These are phyloP conservation scores for Gymnopilus junonius DNA, from an alignment of 768 basidiomycete genomes.

Conservation along the genomic window DNA sequence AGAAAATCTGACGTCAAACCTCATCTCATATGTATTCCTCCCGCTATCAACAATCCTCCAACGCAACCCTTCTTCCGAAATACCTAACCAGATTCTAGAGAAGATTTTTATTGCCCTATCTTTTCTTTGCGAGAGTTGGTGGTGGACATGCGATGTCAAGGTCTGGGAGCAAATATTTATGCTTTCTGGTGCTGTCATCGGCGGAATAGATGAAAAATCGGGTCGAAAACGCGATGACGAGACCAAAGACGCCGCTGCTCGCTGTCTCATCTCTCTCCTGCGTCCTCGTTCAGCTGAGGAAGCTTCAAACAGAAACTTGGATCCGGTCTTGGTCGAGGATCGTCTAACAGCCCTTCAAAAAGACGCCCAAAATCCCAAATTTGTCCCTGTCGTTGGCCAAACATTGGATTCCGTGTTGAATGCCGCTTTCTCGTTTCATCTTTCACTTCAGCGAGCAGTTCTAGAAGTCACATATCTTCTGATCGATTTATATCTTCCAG, in stretches of 20 bases:
- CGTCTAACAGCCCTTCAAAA: constrained; percentile 43
- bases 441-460: constrained; percentile 66
- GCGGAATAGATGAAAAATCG: constrained; percentile 65
- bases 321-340: constrained; percentile 25
- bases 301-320: constrained; percentile 28
- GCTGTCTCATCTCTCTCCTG: constrained; percentile 68
- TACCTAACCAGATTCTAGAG: constrained; percentile 84
- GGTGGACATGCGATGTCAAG: constrained; percentile 77
- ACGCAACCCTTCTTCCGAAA: constrained; percentile 66
- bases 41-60: constrained; percentile 86
- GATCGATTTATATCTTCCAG: constrained; percentile 61
- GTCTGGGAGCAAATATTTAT: constrained; percentile 89
- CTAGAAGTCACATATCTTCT: constrained; percentile 61
- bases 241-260: constrained; percentile 74
- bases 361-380: constrained; percentile 49
- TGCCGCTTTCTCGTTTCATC: constrained; percentile 57
- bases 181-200: constrained; percentile 68
- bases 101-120: constrained; percentile 63
- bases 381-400: constrained; percentile 83
- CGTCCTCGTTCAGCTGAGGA: constrained; percentile 51
- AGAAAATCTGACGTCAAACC: constrained; percentile 51
- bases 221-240: constrained; percentile 77
- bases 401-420: constrained; percentile 76
- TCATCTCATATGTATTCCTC: constrained; percentile 86
- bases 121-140: constrained; percentile 73